Conservation (phyloP, 2,329 filamentous ascomycete species). For the Cladobotryum protrusum region DNA sequence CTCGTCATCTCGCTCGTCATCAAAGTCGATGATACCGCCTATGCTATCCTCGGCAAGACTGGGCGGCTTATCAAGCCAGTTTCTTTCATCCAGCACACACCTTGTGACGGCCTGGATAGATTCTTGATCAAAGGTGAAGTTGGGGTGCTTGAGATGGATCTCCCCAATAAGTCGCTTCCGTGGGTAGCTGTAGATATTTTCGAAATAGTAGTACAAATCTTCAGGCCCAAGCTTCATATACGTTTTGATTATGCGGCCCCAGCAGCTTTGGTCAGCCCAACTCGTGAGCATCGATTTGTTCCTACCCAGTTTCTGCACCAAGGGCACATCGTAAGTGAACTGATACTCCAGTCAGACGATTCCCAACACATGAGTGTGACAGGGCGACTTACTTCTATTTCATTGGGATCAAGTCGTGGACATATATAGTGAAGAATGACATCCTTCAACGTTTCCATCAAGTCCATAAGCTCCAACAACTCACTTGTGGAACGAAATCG, state of each 20-base stretch:
- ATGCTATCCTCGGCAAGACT: conserved; percentile 27
- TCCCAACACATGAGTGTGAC: conserved; percentile 1
- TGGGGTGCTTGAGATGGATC: conserved; percentile 33
- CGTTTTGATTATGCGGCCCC: conserved; percentile 36
- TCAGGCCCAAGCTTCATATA: conserved; percentile 45
- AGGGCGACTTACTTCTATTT: conserved; percentile 26
- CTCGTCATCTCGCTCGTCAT: conserved; percentile 30
- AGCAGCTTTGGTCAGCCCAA: conserved; percentile 32
- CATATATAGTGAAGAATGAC: conserved; percentile 41
- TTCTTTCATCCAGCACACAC: conserved; percentile 33
- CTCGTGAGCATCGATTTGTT: conserved; percentile 26
- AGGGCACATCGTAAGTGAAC: conserved; percentile 16
- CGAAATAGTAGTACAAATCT: conserved; percentile 44
- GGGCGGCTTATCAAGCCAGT: conserved; percentile 26
- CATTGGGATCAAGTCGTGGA: conserved; percentile 36
- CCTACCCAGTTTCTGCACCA: conserved; percentile 21
- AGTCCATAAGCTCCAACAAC: conserved; percentile 39
- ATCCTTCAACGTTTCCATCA: conserved; percentile 39
- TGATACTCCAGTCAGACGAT: conserved; percentile 3
- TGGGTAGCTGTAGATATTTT: conserved; percentile 40
- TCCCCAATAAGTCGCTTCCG: conserved; percentile 39
- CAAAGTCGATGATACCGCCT: conserved; percentile 38
- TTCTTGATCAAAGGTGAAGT: conserved; percentile 40
- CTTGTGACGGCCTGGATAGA: conserved; percentile 36
- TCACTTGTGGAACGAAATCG: conserved; percentile 38